Evolutionary conservation across 1,139 yeast species (phyloP).

Genomic region (Lodderomyces parapsilosis): DNA sequence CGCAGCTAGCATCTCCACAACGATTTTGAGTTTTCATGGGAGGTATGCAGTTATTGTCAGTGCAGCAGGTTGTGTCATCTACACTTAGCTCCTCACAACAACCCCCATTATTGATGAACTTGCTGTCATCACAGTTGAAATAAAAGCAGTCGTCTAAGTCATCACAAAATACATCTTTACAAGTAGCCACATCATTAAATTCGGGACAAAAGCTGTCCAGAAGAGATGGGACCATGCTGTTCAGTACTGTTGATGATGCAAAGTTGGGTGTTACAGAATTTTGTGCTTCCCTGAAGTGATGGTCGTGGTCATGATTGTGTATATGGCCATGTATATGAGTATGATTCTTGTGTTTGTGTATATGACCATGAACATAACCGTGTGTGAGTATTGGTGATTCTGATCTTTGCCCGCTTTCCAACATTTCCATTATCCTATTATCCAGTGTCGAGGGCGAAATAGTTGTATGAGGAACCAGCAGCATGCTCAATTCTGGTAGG

Average conservation of each 20-base stretch:
- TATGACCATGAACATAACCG: slow-evolving; percentile 68
- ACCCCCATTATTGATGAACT: not conserved
- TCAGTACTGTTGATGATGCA: not conserved
- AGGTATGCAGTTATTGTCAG: slow-evolving; percentile 13
- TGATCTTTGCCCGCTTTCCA: not conserved
- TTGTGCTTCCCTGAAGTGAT: slow-evolving; percentile 9
- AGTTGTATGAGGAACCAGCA: not conserved
- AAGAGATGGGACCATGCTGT: not conserved
- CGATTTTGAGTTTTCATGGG: slow-evolving; percentile 10
- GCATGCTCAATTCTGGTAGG: not conserved
- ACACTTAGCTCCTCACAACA: not conserved
- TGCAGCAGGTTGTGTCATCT: slow-evolving; percentile 19
- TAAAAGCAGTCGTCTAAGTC: slow-evolving; percentile 48
- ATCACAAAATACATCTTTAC: slow-evolving; percentile 45
- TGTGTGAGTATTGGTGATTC: slow-evolving; percentile 26
- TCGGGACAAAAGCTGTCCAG: slow-evolving; percentile 2
- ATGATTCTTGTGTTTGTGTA: slow-evolving; percentile 61
- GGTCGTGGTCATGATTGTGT: slow-evolving; percentile 48
- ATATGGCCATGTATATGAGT: slow-evolving; percentile 71
- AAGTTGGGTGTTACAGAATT: not conserved
- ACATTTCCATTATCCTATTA: not conserved
- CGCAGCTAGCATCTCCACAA: slow-evolving; percentile 16
- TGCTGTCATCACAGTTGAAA: slow-evolving; percentile 26
- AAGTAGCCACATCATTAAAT: slow-evolving; percentile 12
- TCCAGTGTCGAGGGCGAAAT: not conserved